Evolutionary conservation across 2,329 filamentous ascomycete species (phyloP).

Genomic region (Hypoxylon sp.): DNA sequence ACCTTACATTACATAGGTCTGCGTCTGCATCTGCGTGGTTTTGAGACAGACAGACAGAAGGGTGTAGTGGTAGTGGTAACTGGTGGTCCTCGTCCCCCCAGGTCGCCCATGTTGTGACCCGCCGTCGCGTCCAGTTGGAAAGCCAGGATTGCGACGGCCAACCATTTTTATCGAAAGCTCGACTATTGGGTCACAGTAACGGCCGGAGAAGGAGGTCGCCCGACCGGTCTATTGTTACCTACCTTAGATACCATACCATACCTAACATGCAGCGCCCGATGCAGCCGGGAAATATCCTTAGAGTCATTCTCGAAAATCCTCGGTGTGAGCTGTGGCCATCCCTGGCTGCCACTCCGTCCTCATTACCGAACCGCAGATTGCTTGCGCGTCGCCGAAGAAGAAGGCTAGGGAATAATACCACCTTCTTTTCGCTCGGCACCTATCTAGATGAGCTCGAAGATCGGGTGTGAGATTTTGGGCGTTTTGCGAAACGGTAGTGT

Average conservation of each 20-base stretch:
- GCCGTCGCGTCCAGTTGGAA: constrained; percentile 29
- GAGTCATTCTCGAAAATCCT: constrained; percentile 29
- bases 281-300: constrained; percentile 20
- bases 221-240: constrained; percentile 25
- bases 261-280: constrained; percentile 20
- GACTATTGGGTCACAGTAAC: constrained; percentile 37
- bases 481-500: constrained; percentile 1
- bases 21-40: constrained; percentile 24
- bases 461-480: constrained; percentile 20
- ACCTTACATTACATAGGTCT: too few species aligned
- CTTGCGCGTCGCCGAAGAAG: constrained; percentile 32
- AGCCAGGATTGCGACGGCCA: constrained; percentile 17
- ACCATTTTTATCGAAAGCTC: constrained; percentile 16
- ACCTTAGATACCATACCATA: too few species aligned
- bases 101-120: constrained; percentile 33
- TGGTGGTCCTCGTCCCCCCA: constrained; percentile 11
- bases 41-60: constrained; percentile 13
- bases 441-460: constrained; percentile 25
- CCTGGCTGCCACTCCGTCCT: constrained; percentile 13
- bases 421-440: constrained; percentile 29
- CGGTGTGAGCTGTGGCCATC: constrained; percentile 37
- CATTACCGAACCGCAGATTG: constrained; percentile 25
- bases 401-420: constrained; percentile 30
- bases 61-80: constrained; percentile 6
- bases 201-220: constrained; percentile 28